Evolutionary conservation across 2,329 filamentous ascomycete genomes (phyloP).

Genomic region (Acrocalymma vagum): DNA sequence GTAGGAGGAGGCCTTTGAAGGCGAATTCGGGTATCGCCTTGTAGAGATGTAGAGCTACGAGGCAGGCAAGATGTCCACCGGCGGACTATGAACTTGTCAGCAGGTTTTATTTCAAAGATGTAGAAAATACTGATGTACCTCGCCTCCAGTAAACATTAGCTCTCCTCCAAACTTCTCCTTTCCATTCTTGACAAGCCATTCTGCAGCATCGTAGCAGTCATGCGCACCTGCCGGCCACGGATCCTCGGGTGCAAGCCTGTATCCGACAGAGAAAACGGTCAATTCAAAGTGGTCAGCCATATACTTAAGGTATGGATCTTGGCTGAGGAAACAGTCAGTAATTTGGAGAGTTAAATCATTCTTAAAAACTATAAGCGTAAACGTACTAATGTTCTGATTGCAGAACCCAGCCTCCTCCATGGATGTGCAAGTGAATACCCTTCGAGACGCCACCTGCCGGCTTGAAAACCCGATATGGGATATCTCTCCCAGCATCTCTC

Average conservation of each 20-base stretch:
- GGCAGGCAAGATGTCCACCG: conserved; percentile 59
- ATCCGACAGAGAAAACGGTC: conserved; percentile 64
- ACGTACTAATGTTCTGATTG: conserved; percentile 50
- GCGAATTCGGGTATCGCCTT: conserved; percentile 45
- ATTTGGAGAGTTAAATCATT: conserved; percentile 6
- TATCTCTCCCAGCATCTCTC: conserved; percentile 58
- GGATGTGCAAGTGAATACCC: conserved; percentile 64
- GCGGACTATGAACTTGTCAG: conserved; percentile 50
- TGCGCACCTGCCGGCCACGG: conserved; percentile 64
- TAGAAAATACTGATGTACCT: conserved; percentile 38
- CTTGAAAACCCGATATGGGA: conserved; percentile 62
- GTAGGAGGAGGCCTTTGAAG: conserved; percentile 60
- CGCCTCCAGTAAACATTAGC: conserved; percentile 51
- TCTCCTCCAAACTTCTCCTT: conserved; percentile 52
- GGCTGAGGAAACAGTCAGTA: conserved; percentile 32
- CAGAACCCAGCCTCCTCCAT: conserved; percentile 61
- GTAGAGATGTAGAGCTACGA: conserved; percentile 59
- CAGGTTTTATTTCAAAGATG: neutral
- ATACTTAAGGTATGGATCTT: conserved; percentile 58
- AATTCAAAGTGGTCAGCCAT: conserved; percentile 60
- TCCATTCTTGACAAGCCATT: conserved; percentile 61
- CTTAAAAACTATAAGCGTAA: neutral
- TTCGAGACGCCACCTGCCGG: conserved; percentile 56
- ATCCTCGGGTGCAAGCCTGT: conserved; percentile 67
- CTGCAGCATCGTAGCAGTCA: conserved; percentile 66